Evolutionary conservation across 2,329 filamentous ascomycete species (phyloP), one percentile per base, ranked within the genome.

Genomic region (Ophiosphaerella korrae): DNA sequence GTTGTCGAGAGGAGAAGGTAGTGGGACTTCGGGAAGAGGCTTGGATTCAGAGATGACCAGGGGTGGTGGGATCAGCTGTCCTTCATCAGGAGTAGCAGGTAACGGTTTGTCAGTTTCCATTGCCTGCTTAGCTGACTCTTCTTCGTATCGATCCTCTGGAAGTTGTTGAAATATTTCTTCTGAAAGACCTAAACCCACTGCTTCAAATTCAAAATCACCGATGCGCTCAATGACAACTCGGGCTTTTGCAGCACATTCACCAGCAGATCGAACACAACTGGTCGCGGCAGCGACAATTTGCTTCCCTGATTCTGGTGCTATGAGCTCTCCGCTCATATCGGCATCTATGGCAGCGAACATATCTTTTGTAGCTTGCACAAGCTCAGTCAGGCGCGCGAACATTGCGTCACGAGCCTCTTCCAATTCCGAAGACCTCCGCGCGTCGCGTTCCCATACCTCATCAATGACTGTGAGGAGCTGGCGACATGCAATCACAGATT

Each of bases 201-300:
- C 52, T 39, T 64, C 85, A 60, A 92, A 85, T 72, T 96, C 92
- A 59, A 96, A 96, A 72, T 96, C 92, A 16, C 92, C 92, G 57
- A 94, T 91, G 53, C 88, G 84, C 74, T 96, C 92, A 50, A 99
- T 88, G 38, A 95, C 86, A 69, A 85, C 82, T 64, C 91, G 91
- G 9, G 92, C 88, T 75, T 92, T 93, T 6, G 89, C 87, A 16
- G 96, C 89, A 72, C 93, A 97, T 62, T 96, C 92, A 35, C 93
- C 93, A 38, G 92, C 92, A 18, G 90, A 89, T 61, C 91, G 88
- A 23, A 99, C 92, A 68, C 92, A 97, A 52, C 85, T 86, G 6
- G 92, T 96, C 7, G 92, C 92, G 16, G 91, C 90, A 53, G 83
- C 80, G 29, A 94, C 83, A 35, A 96, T 80, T 24, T 86, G 82